Conservation (phyloP, 805 yeast species). For the Debaryomyces castellii region DNA sequence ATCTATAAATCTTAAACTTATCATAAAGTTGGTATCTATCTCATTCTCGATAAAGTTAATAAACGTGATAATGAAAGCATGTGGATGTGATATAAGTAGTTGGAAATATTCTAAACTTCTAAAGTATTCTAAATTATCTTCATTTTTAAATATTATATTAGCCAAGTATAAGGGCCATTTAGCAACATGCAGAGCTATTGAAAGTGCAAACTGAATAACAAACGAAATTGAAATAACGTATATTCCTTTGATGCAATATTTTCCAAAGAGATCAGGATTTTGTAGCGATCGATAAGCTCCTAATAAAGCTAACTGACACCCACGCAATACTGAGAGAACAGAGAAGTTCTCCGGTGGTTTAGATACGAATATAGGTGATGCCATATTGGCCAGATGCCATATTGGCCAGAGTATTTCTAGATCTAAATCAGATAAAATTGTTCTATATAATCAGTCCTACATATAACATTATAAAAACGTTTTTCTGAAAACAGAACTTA, state of each 20-base stretch:
- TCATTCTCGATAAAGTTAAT: constrained; percentile 35
- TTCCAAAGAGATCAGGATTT: constrained; percentile 38
- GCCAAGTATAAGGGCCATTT: constrained; percentile 9
- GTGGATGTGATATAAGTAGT: constrained; percentile 36
- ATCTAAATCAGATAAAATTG: background rate
- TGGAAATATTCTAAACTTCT: constrained; percentile 27
- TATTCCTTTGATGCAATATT: constrained; percentile 4
- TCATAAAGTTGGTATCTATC: constrained; percentile 39
- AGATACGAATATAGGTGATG: constrained; percentile 59
- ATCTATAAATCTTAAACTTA: constrained; percentile 41
- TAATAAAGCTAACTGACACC: constrained; percentile 51
- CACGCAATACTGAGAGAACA: constrained; percentile 46
- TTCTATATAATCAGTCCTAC: background rate
- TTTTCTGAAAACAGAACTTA: too few species aligned
- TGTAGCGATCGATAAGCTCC: constrained; percentile 48
- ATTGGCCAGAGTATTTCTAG: too few species aligned
- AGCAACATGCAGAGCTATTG: constrained; percentile 4
- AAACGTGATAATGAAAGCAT: constrained; percentile 38
- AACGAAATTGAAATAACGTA: constrained; percentile 37
- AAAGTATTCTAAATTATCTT: constrained; percentile 9
- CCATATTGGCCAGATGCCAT: constrained; percentile 40
- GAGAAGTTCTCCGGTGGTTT: constrained; percentile 58
- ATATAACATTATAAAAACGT: background rate
- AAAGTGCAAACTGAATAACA: constrained; percentile 25
- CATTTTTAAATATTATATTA: constrained; percentile 8